phyloP scores from a whole-genome alignment of 129 eudicot genomes.

The Apium graveolens region DNA sequence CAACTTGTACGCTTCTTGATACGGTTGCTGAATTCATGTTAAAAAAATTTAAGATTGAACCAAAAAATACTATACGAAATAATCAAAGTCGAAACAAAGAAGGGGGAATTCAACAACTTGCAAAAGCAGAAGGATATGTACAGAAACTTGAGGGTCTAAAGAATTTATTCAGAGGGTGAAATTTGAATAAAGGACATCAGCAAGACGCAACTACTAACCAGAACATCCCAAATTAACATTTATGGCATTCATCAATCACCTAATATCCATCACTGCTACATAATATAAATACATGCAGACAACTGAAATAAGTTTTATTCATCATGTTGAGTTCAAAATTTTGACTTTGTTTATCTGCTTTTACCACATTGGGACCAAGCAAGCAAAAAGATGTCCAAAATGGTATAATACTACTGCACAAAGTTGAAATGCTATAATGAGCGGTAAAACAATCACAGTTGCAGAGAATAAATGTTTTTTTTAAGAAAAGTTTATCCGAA shows the following conservation, averaged over 20 bases:
- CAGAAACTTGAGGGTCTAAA: neutral
- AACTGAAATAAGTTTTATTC: neutral
- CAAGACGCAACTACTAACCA: neutral
- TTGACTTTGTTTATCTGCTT: too few relatives aligned
- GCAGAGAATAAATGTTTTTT: too few relatives aligned
- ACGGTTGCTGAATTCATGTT: neutral
- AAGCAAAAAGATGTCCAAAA: neutral
- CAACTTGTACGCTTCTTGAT: slow-evolving; percentile 4
- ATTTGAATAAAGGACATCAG: neutral
- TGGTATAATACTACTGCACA: neutral
- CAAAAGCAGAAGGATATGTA: neutral
- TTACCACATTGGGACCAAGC: too few relatives aligned
- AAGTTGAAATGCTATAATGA: neutral
- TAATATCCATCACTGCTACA: neutral
- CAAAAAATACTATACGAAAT: neutral
- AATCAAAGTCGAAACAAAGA: neutral
- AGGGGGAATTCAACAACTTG: neutral
- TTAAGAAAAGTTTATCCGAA: too few relatives aligned
- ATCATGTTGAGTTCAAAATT: too few relatives aligned
- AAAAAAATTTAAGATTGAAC: neutral
- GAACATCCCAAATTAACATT: neutral
- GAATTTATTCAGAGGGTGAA: neutral
- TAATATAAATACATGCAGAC: neutral
- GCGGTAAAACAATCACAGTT: neutral
- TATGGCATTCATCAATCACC: neutral